phyloP scores from a whole-genome alignment of 352 stramenopile species.

The Pythium vanterpoolii region DNA sequence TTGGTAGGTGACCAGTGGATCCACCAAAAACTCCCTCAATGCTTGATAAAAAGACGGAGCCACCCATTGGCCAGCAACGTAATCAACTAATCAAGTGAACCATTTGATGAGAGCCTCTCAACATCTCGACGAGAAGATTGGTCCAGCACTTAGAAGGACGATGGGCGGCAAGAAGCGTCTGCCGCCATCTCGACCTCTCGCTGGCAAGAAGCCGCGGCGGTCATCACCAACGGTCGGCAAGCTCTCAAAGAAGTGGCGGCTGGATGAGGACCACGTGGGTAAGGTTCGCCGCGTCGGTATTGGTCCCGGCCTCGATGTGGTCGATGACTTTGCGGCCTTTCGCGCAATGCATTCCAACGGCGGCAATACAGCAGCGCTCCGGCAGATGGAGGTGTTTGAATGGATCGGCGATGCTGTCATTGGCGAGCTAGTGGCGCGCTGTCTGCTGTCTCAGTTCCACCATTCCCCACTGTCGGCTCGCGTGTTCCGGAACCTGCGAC shows the following conservation, averaged over 20 bases:
- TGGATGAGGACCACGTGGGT: not conserved
- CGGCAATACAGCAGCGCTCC: conserved; percentile 9
- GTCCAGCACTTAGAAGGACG: not conserved
- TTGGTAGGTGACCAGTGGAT: conserved; percentile 12
- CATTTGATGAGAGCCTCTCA: no score
- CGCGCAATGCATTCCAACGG: conserved; percentile 21
- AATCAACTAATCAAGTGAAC: no score
- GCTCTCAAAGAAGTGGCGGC: conserved; percentile 17
- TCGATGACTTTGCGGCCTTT: conserved; percentile 26
- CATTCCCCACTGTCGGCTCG: conserved; percentile 45
- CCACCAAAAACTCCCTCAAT: not conserved
- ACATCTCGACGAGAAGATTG: not conserved
- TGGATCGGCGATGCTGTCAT: conserved; percentile 77
- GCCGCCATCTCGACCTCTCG: not conserved
- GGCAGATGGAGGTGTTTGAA: conserved; percentile 56
- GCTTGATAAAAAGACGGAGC: not conserved
- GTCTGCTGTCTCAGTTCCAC: conserved; percentile 64
- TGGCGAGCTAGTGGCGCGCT: conserved; percentile 63
- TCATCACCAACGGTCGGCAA: not conserved
- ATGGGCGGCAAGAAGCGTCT: conserved; percentile 16
- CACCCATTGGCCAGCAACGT: not conserved
- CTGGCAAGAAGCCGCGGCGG: conserved; percentile 7
- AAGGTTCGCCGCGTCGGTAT: not conserved
- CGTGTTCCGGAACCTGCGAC: conserved; percentile 63
- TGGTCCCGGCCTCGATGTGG: conserved; percentile 16